These are phyloP conservation scores for Lantana camara DNA, from an alignment of 257 asterid species.

Conservation along the genomic window DNA sequence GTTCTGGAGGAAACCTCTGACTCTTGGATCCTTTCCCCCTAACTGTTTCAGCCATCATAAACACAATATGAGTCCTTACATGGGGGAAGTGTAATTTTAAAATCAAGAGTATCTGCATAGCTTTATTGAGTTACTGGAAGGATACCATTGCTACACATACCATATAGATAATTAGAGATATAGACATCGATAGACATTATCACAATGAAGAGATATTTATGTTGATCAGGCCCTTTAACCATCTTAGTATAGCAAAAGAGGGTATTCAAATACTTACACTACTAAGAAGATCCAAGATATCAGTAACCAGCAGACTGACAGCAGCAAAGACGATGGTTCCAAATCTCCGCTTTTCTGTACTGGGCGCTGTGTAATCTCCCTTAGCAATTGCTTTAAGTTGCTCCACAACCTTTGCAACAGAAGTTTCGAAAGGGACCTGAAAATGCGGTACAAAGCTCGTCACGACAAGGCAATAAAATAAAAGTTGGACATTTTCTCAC, in stretches of 20 bases:
- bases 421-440: slow-evolving; percentile 78
- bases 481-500: not conserved
- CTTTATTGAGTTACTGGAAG: no score
- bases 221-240: not conserved
- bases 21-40: slow-evolving; percentile 54
- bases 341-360: slow-evolving; percentile 59
- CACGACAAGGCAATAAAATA: slow-evolving; percentile 14
- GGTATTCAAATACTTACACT: slow-evolving; percentile 45
- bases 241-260: not conserved
- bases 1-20: slow-evolving; percentile 50
- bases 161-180: not conserved
- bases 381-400: slow-evolving; percentile 75
- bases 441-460: slow-evolving; percentile 10
- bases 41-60: slow-evolving; percentile 44
- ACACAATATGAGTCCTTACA: not conserved
- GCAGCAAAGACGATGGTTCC: slow-evolving; percentile 82
- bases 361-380: slow-evolving; percentile 75
- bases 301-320: slow-evolving; percentile 71
- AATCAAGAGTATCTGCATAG: no score
- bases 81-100: not conserved
- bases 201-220: not conserved
- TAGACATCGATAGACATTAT: not conserved
- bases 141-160: not conserved
- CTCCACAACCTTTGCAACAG: slow-evolving; percentile 61
- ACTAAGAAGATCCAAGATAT: slow-evolving; percentile 52